Conservation (phyloP, 805 yeast species). For the Candida peoriensis region DNA sequence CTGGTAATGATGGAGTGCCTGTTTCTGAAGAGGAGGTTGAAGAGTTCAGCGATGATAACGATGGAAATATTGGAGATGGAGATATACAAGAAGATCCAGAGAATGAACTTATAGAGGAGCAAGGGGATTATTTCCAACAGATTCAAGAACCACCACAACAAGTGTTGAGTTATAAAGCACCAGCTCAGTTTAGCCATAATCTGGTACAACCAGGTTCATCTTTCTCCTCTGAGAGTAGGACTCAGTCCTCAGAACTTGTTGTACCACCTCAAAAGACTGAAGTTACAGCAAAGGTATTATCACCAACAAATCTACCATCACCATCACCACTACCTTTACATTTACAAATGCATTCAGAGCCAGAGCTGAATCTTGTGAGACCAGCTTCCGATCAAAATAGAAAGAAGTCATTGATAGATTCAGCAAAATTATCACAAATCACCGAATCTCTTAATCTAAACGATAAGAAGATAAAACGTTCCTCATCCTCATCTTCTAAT, state of each 20-base stretch:
- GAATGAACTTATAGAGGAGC: background rate
- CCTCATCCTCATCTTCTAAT: background rate
- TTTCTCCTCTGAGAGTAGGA: slow-evolving; percentile 2
- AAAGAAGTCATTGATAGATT: slow-evolving; percentile 11
- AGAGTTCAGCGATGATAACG: slow-evolving; percentile 18
- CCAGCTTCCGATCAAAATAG: slow-evolving; percentile 1
- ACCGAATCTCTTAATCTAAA: slow-evolving; percentile 1
- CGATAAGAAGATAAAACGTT: background rate
- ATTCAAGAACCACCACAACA: too few relatives aligned
- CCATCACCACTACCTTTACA: too few relatives aligned
- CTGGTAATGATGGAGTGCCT: slow-evolving; percentile 9
- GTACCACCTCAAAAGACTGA: background rate
- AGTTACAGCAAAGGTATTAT: background rate
- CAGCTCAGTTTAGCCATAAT: slow-evolving; percentile 22
- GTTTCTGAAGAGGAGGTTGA: slow-evolving; percentile 24
- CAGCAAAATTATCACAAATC: slow-evolving; percentile 5
- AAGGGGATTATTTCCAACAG: too few relatives aligned
- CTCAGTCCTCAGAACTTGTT: background rate
- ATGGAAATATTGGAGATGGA: slow-evolving; percentile 1
- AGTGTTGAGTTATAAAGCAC: slow-evolving; percentile 18
- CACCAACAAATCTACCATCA: slow-evolving; percentile 1
- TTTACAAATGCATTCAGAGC: too few relatives aligned
- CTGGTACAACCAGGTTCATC: slow-evolving; percentile 8
- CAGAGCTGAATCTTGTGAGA: too few relatives aligned
- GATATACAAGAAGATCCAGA: slow-evolving; percentile 1